A percentile compares a stretch with the other conserved stretches of the same genome.
Evolutionary conservation across 2,329 filamentous ascomycete genomes (phyloP).

Genomic region (Teratosphaeriaceae sp.): DNA sequence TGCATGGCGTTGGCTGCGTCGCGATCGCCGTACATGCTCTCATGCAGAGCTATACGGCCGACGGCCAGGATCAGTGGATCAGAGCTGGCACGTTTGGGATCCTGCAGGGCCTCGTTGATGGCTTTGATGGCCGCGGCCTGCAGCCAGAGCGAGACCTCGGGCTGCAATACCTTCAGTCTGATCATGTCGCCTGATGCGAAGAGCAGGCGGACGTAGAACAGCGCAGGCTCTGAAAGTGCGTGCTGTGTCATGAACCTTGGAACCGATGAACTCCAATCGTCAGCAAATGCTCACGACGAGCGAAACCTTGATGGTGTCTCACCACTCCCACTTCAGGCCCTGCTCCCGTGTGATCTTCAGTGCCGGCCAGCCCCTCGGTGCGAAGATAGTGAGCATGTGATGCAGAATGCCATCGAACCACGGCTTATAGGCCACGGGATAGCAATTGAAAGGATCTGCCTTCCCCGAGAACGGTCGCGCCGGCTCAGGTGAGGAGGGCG

Average conservation of each 20-base stretch:
- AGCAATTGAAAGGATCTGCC: slow-evolving; percentile 26
- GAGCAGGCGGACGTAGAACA: slow-evolving; percentile 29
- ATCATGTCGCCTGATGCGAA: slow-evolving; percentile 29
- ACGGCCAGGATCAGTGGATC: slow-evolving; percentile 23
- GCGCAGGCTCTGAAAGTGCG: slow-evolving; percentile 25
- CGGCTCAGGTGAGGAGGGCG: slow-evolving; percentile 4
- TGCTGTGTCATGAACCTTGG: slow-evolving; percentile 30
- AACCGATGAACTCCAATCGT: too few relatives aligned
- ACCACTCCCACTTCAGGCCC: slow-evolving; percentile 26
- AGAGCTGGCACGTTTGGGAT: slow-evolving; percentile 13
- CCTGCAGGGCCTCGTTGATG: slow-evolving; percentile 19
- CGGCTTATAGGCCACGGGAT: slow-evolving; percentile 25
- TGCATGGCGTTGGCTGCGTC: slow-evolving; percentile 24
- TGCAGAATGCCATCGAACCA: slow-evolving; percentile 26
- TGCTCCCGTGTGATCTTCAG: slow-evolving; percentile 24
- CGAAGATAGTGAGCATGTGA: slow-evolving; percentile 30
- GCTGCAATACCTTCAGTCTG: slow-evolving; percentile 15
- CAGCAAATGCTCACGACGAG: too few relatives aligned
- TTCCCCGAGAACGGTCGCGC: slow-evolving; percentile 4
- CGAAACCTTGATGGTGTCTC: too few relatives aligned
- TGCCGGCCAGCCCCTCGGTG: slow-evolving; percentile 28
- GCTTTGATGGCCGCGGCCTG: slow-evolving; percentile 23
- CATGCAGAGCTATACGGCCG: slow-evolving; percentile 29
- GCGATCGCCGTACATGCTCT: slow-evolving; percentile 28
- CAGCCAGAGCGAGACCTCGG: slow-evolving; percentile 22